Base-by-base conservation (phyloP, 2,329 filamentous ascomycete genomes). In the Ramichloridium luteum region DNA sequence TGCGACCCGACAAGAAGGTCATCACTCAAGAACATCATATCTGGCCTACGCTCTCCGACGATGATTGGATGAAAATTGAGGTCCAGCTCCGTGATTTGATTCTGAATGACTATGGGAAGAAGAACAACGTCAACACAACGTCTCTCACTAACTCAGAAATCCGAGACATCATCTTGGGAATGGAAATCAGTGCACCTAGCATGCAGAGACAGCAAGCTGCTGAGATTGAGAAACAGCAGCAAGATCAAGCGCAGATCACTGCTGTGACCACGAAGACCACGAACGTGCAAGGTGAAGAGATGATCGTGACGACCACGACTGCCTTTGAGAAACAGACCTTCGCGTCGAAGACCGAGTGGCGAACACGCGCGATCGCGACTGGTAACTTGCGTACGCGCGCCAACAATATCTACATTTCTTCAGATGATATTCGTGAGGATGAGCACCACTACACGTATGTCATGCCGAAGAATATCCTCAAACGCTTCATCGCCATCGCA, bases 51-150 rank as follows among this genome's bases (percentile, higher is more conserved):
- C 64, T 98, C 34, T 78, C 82, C 0, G 90, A 98, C 43, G 90
- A 98, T 48, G 86, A 93, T 41, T 98, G 90, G 90, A 90, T 98
- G 61, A 94, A 94, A 72, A 84, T 98, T n/a, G 90, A 98, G 67
- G 85, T 85, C 27, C 83, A 93, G 54, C 67, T 98, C 25, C 79
- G 90, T 56, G 90, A 98, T 65, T 65, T 98, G 44, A 98, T 98
- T 49, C 56, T 98, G 46, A 94, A 96, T 46, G 90, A 98, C 55
- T 98, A 98, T 55, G 90, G 90, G 54, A 98, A 96, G 73, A 98
- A 98, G 72, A 98, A 98, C 67, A 98, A 96, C 48, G 90, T 98
- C 65, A 98, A 98, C 49, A 88, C 90, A 9, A 92, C 92, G 11
- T 93, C 85, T 56, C 68, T 98, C 60, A 98, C 90, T 1, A 93